Evolutionary conservation across 1,284 basidiomycete species (phyloP).

Genomic region (Tilletia caries): DNA sequence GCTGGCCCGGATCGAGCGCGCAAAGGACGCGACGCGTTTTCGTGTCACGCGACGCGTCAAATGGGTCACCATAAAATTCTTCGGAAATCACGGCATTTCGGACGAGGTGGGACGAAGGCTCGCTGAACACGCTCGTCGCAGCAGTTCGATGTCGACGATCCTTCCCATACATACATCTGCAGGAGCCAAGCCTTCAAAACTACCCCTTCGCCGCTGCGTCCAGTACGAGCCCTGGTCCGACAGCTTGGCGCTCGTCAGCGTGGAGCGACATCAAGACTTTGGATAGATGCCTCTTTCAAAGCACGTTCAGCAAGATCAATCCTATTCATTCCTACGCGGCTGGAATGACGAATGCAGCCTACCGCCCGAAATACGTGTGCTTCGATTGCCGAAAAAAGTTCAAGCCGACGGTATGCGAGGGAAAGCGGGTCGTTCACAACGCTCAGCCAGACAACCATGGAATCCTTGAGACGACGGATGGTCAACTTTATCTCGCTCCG

Average conservation of each 20-base stretch:
- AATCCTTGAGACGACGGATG: not conserved
- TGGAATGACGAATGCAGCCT: not conserved
- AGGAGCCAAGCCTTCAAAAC: too few species aligned
- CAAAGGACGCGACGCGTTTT: not conserved
- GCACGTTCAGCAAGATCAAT: too few species aligned
- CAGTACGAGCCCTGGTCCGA: too few species aligned
- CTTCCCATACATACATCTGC: too few species aligned
- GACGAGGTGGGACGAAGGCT: too few species aligned
- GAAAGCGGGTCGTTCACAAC: not conserved
- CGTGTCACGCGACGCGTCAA: slow-evolving; percentile 6
- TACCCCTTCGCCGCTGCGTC: too few species aligned
- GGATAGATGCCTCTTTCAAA: too few species aligned
- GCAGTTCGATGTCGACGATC: too few species aligned
- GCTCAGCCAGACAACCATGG: not conserved
- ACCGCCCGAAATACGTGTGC: slow-evolving; percentile 8
- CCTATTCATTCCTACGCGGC: not conserved
- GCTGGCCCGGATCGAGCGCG: not conserved
- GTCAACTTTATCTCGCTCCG: not conserved
- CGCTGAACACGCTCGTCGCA: too few species aligned
- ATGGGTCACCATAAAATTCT: not conserved
- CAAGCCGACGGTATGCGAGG: not conserved
- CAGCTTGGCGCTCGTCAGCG: too few species aligned
- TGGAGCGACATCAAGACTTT: too few species aligned
- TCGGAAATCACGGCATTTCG: not conserved
- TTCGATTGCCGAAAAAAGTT: not conserved